Evolutionary conservation across 352 stramenopile genomes (phyloP).

Genomic region (Pythium dissimile): DNA sequence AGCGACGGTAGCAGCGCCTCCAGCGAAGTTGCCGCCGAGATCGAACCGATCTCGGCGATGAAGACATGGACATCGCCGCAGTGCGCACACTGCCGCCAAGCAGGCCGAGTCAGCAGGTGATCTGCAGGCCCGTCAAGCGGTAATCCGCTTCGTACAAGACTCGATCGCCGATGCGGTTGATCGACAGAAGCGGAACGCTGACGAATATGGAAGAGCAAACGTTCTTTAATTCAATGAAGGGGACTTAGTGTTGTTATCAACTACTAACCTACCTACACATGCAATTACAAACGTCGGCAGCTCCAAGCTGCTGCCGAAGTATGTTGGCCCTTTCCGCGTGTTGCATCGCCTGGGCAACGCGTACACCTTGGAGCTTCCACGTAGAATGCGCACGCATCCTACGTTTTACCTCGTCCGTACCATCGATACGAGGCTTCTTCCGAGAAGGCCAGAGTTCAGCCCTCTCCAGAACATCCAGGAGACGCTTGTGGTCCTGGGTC

Average conservation of each 20-base stretch:
- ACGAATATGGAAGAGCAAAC: slow-evolving; percentile 6
- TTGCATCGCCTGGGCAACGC: background rate
- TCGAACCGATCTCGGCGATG: background rate
- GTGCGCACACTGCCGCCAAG: background rate
- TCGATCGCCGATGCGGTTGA: slow-evolving; percentile 16
- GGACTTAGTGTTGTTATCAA: slow-evolving; percentile 11
- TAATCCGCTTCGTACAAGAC: slow-evolving; percentile 22
- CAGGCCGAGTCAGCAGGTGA: slow-evolving; percentile 2
- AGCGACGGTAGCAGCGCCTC: background rate
- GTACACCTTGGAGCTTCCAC: slow-evolving; percentile 7
- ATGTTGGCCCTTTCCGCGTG: slow-evolving; percentile 1
- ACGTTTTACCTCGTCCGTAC: slow-evolving; percentile 35
- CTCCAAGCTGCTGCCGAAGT: slow-evolving; percentile 2
- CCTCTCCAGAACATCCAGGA: background rate
- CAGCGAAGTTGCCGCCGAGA: background rate
- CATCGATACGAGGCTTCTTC: slow-evolving; percentile 1
- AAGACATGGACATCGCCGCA: background rate
- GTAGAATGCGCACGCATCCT: too few species aligned
- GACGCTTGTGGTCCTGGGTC: background rate
- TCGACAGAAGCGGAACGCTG: slow-evolving; percentile 24
- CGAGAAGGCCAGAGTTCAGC: background rate
- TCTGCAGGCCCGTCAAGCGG: slow-evolving; percentile 6
- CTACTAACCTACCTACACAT: slow-evolving; percentile 5
- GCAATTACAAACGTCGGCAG: background rate
- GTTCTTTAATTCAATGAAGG: slow-evolving; percentile 5